Percentiles rank a stretch among this genome's conserved stretches.
These are phyloP conservation scores for Colletotrichum neosansevieriae DNA, from an alignment of 2,329 filamentous ascomycete species.

Conservation along the genomic window DNA sequence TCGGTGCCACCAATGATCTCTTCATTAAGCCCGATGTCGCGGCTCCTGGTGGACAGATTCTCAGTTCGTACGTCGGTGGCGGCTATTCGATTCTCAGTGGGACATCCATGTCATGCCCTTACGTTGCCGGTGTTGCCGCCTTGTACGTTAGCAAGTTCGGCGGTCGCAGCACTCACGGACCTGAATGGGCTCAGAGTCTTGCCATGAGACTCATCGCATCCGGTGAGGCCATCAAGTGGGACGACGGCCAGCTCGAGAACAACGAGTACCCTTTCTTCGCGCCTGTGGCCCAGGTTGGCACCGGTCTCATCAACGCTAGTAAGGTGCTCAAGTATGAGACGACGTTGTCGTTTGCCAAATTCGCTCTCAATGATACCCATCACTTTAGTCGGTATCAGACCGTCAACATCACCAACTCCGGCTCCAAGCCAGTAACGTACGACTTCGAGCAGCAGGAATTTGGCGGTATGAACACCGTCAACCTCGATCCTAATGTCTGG, in stretches of 20 bases:
- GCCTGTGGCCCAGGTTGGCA: conserved; percentile 55
- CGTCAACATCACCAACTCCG: conserved; percentile 52
- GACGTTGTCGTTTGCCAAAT: conserved; percentile 52
- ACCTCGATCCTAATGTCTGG: conserved; percentile 23
- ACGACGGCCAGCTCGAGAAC: conserved; percentile 20
- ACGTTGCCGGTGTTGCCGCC: conserved; percentile 54
- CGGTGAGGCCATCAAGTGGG: conserved; percentile 48
- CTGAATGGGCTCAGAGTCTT: conserved; percentile 48
- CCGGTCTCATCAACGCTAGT: conserved; percentile 55
- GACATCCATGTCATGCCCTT: conserved; percentile 61
- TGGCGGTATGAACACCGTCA: conserved; percentile 41
- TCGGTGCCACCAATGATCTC: conserved; percentile 55
- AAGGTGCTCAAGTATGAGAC: conserved; percentile 55
- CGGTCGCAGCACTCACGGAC: conserved; percentile 49
- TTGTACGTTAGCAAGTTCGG: conserved; percentile 52
- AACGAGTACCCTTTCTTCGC: conserved; percentile 42
- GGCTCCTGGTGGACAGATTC: conserved; percentile 55
- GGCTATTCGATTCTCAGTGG: conserved; percentile 56
- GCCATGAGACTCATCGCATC: conserved; percentile 49
- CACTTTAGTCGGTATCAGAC: conserved; percentile 48
- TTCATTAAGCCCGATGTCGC: conserved; percentile 54
- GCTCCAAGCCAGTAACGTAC: conserved; percentile 50
- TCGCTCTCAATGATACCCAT: conserved; percentile 59
- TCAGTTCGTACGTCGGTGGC: conserved; percentile 53
- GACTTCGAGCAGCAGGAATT: conserved; percentile 46